Base-by-base conservation (phyloP, 495 filamentous ascomycete species). In the Trichoderma orchidacearum region DNA sequence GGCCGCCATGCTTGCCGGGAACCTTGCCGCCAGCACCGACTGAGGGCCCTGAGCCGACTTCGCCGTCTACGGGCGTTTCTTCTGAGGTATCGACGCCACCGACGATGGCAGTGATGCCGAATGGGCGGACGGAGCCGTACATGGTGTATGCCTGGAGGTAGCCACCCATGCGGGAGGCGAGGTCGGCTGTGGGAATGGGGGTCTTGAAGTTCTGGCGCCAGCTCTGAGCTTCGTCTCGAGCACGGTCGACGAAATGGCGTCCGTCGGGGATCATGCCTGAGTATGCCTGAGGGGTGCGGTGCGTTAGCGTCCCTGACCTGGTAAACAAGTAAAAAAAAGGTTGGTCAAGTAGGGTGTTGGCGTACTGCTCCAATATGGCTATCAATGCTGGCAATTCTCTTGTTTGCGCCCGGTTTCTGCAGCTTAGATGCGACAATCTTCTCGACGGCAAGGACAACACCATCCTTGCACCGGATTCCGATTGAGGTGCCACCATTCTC, bases 81-180 rank as follows among this genome's bases (percentile, higher is more conserved):
- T 76, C 77, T 72, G 92, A 86, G 38, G 83, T 82, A 74, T 98
- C 93, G 83, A 88, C 95, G 48, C 94, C 93, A 61, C 83, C 94
- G 51, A 98, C 71, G 68, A 98, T 98, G 41, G 90, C 85, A 7
- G 92, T 96, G 64, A 96, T 87, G 60, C 93, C 93, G 65, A 98
- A 98, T 29, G 93, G 93, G 51, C 93, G 86, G 57, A 97, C 93
- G 56, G 86, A 91, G 50, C 87, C 90, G 79, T 97, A 98, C 17
- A 98, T 82, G 3, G 93, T 98, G 73, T 96, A 96, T 23, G 88
- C 89, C 76, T 97, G 94, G 56, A 95, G 86, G 71, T 96, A 98
- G 62, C 86, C 83, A 62, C 94, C 93, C 76, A 97, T 86, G 64
- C 90, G 85, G 67, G 85, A 85, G 38, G 93, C 89, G 34, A 98